Percentiles rank a stretch among this genome's conserved stretches.
Evolutionary conservation across 2,329 filamentous ascomycete genomes (phyloP).

Genomic region (Cladosporium sp.): DNA sequence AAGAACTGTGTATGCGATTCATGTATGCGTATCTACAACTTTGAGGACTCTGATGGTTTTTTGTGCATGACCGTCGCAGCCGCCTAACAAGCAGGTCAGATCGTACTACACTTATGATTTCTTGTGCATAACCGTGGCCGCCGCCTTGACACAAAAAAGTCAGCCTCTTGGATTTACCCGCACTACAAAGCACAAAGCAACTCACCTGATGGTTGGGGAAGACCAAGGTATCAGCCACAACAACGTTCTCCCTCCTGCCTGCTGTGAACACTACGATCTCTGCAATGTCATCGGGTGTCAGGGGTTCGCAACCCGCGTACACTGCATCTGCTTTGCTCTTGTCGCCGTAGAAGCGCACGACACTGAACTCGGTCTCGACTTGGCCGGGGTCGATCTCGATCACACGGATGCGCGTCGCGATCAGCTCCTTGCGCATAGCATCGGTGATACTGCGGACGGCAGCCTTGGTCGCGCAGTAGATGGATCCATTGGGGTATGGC

Average conservation of each 20-base stretch:
- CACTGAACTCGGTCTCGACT: conserved; percentile 89
- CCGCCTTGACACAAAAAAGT: conserved; percentile 27
- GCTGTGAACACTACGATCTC: conserved; percentile 85
- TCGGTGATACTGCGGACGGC: conserved; percentile 84
- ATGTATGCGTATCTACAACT: conserved; percentile 14
- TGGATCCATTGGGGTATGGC: conserved; percentile 76
- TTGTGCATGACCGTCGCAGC: conserved; percentile 19
- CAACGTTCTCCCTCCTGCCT: conserved; percentile 81
- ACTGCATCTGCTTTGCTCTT: conserved; percentile 86
- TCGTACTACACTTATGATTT: conserved; percentile 22
- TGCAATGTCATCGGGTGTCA: conserved; percentile 87
- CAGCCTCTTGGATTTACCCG: conserved; percentile 11
- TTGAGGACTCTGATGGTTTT: conserved; percentile 15
- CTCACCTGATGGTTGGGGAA: conserved; percentile 86
- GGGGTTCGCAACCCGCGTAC: conserved; percentile 77
- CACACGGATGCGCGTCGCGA: conserved; percentile 73
- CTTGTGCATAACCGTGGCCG: conserved; percentile 46
- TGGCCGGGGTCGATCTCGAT: conserved; percentile 90
- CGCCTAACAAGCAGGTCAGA: conserved; percentile 17
- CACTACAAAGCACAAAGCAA: conserved; percentile 11
- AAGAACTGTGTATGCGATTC: background rate
- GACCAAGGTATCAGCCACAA: conserved; percentile 80
- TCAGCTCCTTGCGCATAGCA: conserved; percentile 74
- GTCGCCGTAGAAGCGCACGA: conserved; percentile 84
- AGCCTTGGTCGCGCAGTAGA: conserved; percentile 92